phyloP scores from a whole-genome alignment of 805 yeast genomes.

The Kuraishia cidri region DNA sequence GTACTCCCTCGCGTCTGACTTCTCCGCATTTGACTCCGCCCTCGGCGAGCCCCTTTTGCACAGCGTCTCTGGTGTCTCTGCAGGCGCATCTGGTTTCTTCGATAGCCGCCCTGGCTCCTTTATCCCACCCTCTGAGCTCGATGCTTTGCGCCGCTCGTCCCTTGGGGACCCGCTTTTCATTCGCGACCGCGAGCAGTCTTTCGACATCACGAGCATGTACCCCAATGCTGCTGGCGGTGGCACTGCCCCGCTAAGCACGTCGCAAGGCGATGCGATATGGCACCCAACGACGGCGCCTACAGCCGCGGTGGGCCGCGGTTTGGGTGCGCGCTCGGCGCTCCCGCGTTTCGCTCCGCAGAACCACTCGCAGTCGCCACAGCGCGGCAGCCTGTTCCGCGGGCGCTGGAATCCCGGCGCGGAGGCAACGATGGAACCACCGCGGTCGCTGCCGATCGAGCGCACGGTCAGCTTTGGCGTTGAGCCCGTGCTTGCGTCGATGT shows the following conservation, averaged over 20 bases:
- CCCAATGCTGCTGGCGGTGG: neutral
- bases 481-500: conserved; percentile 12
- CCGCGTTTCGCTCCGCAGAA: neutral
- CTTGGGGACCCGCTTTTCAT: too few relatives aligned
- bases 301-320: neutral
- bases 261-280: neutral
- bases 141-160: too few relatives aligned
- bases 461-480: conserved; percentile 18
- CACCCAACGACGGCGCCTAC: neutral
- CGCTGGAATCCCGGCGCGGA: neutral
- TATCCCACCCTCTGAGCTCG: too few relatives aligned
- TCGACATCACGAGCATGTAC: conserved; percentile 8
- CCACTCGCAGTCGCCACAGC: neutral
- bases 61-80: too few relatives aligned
- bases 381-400: neutral
- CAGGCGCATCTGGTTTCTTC: too few relatives aligned
- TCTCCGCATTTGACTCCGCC: too few relatives aligned
- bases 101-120: too few relatives aligned
- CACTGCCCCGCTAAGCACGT: neutral
- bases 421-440: too few relatives aligned
- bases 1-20: too few relatives aligned
- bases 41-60: too few relatives aligned
- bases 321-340: too few relatives aligned
- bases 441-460: conserved; percentile 3
- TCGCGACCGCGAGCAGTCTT: conserved; percentile 6